Evolutionary conservation across 192 early-diverging fungal species (phyloP), one percentile per base, ranked within the genome.

Genomic region (Entophlyctis helioformis): DNA sequence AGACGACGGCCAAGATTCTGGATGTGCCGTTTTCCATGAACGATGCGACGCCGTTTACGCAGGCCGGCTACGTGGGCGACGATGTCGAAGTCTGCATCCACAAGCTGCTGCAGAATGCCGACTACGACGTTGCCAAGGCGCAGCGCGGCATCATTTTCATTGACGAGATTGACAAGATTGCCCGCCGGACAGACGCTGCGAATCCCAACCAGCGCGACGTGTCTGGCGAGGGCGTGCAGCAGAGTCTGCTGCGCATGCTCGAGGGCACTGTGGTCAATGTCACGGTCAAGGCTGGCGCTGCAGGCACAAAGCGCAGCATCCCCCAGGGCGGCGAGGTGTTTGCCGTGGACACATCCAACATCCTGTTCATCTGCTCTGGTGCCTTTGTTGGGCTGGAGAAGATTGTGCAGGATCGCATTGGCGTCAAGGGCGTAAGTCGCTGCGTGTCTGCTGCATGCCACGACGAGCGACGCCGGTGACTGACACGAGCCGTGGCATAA

Each of bases 141-240:
- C 83, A 91, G 53, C 73, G 76, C 11, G 89, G 89, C 0, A 87
- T 91, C 41, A 78, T 91, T 16, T 91, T 89, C 69, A 88, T 91
- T 46, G 89, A 91, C 48, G 89, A 91, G 56, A 87, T 91, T 45
- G 89, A 91, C 69, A 91, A 91, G 64, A 85, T 91, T 45, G 78
- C 89, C 6, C 66, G 81, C 42, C 69, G 84, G 42, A 75, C 83
- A 0, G 86, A 91, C 54, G 60, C 79, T 1, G 68, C 80, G 31
- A 60, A 60, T 42, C 61, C 51, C 8, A 54, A 61, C 28, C 56
- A 66, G 36, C 48, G 63, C 39, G 89, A 91, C 57, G 89, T 91
- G 0, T 87, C 85, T 15, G 89, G 89, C 46, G 89, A 91, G 57
- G 89, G 89, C n/a, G 89, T 91, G 19, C 89, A 91, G 53, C 89